phyloP scores from a whole-genome alignment of 129 eudicot genomes.

The Flaveria robusta region DNA sequence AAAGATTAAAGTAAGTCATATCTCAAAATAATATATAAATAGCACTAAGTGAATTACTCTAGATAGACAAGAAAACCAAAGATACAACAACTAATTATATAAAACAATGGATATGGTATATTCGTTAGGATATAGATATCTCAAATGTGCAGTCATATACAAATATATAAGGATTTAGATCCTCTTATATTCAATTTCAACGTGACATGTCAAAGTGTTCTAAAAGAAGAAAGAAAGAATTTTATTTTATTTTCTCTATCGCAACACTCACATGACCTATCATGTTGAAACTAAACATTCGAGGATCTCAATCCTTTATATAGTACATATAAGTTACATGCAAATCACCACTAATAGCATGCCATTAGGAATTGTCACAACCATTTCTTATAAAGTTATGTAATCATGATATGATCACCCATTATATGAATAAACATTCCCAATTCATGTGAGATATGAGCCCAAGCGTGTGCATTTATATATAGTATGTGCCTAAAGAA shows the following conservation, averaged over 20 bases:
- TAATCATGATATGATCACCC: not conserved
- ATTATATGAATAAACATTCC: not conserved
- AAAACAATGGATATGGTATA: not conserved
- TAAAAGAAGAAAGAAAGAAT: not conserved
- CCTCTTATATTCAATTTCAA: not conserved
- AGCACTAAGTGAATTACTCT: constrained; percentile 16
- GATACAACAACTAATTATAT: not conserved
- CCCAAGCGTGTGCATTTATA: not conserved
- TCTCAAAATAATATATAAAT: constrained; percentile 9
- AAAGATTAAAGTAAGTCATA: constrained; percentile 8
- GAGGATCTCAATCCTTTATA: not conserved
- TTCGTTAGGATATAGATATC: not conserved
- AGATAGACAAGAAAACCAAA: not conserved
- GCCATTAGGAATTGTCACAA: not conserved
- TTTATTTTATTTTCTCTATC: not conserved
- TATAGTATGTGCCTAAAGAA: not conserved
- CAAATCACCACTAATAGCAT: not conserved
- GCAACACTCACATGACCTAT: not conserved
- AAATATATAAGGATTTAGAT: not conserved
- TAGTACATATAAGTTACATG: not conserved
- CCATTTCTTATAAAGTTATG: not conserved
- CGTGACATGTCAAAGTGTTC: not conserved
- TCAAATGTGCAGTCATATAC: not conserved
- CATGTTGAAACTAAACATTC: not conserved
- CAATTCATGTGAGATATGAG: not conserved